Evolutionary conservation across 2,329 filamentous ascomycete species (phyloP), one percentile per base, ranked within the genome.

Genomic region (Fusarium torreyae): DNA sequence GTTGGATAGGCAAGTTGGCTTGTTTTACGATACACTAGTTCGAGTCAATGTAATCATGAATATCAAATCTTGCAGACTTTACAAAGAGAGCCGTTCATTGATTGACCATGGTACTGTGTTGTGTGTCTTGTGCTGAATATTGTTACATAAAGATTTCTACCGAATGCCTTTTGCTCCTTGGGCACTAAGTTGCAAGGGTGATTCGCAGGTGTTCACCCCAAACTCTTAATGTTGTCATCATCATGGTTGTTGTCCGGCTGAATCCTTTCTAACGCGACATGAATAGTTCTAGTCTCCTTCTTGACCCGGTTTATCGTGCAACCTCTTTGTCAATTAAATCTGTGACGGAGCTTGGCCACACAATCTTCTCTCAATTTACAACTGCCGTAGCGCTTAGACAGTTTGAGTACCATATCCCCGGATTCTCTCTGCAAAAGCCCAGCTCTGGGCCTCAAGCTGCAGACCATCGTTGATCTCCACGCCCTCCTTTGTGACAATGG

Each of bases 381-480:
- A 52, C 49, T 33, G 38, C 34, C 14, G n/a, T 20, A 11, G 24
- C 17, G n/a, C 34, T 66, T 84, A 89, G 14, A 88, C 87, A 45
- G 83, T 86, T 86, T 98, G 94, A 26, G 94, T 97, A 66, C 96
- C 96, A 79, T 99, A 99, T 44, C 96, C 96, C 81, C 89, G 92
- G 81, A 99, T 98, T 74, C 91, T 88, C 79, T 98, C 95, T 24
- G 96, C 96, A 84, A 99, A 99, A 52, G 93, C 94, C 96, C 95
- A 98, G 87, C 94, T 98, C 87, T 98, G 95, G 75, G 91, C 87
- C 86, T 98, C 94, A 71, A 99, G 86, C 86, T 94, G 90, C 85
- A 97, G 92, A 75, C 92, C 84, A 81, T 97, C 89, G 80, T 91
- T 91, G 72, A 98, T 79, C 57, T 97, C 92, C 62, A 98, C 90